Evolutionary conservation across 805 yeast genomes (phyloP).

Genomic region (Sugiyamaella marilandica): DNA sequence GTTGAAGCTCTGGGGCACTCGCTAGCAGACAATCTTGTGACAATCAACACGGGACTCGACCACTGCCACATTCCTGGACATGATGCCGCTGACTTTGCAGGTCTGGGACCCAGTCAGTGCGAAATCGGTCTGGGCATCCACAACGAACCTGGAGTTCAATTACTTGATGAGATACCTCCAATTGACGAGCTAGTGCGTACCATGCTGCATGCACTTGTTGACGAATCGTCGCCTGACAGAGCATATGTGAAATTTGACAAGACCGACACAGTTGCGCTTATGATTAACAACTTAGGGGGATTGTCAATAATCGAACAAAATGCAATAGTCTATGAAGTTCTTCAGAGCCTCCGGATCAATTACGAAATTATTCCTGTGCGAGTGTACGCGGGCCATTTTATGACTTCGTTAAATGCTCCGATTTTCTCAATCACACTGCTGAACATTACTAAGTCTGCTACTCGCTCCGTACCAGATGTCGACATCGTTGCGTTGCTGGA

Average conservation of each 20-base stretch:
- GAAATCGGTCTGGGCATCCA: slow-evolving; percentile 94
- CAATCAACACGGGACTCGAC: slow-evolving; percentile 76
- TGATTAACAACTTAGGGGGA: slow-evolving; percentile 86
- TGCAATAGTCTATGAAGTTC: slow-evolving; percentile 59
- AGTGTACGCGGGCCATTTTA: slow-evolving; percentile 68
- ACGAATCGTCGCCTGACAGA: slow-evolving; percentile 65
- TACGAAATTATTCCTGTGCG: slow-evolving; percentile 61
- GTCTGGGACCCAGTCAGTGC: slow-evolving; percentile 54
- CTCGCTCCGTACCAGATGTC: slow-evolving; percentile 25
- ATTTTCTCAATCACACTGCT: slow-evolving; percentile 81
- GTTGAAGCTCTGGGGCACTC: slow-evolving; percentile 82
- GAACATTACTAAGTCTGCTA: slow-evolving; percentile 53
- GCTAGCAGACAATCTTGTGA: slow-evolving; percentile 68
- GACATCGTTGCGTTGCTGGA: slow-evolving; percentile 57
- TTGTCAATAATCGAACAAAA: slow-evolving; percentile 71
- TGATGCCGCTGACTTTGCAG: slow-evolving; percentile 37
- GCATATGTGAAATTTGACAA: slow-evolving; percentile 65
- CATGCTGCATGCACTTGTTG: slow-evolving; percentile 56
- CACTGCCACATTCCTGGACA: slow-evolving; percentile 86
- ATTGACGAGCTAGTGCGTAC: slow-evolving; percentile 52
- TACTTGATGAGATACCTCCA: slow-evolving; percentile 60
- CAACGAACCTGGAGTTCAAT: slow-evolving; percentile 80
- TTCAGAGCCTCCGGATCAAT: slow-evolving; percentile 41
- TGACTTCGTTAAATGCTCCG: slow-evolving; percentile 85
- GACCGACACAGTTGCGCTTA: slow-evolving; percentile 59